These are phyloP conservation scores for Monosporozyma solicola DNA, from an alignment of 805 yeast species.

Conservation along the genomic window DNA sequence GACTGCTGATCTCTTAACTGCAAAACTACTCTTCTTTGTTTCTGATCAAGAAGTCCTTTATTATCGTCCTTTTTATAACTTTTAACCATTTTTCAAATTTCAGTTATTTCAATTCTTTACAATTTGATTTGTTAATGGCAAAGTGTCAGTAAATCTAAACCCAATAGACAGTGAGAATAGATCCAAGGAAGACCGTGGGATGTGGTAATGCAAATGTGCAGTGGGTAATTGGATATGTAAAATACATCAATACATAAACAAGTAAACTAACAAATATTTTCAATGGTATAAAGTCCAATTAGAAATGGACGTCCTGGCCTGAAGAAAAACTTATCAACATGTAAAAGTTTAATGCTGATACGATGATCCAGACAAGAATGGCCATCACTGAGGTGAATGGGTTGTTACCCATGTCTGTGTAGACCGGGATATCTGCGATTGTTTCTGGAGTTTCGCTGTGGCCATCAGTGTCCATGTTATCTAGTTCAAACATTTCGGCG, in stretches of 20 bases:
- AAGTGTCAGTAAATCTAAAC: background rate
- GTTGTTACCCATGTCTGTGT: conserved; percentile 36
- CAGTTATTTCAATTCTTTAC: background rate
- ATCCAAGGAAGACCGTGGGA: too few relatives aligned
- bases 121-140: background rate
- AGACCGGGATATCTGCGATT: conserved; percentile 6
- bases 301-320: conserved; percentile 36
- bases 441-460: background rate
- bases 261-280: too few relatives aligned
- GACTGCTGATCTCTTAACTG: too few relatives aligned
- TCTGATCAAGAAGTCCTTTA: background rate
- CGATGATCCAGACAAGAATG: conserved; percentile 55
- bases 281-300: conserved; percentile 2
- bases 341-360: conserved; percentile 62
- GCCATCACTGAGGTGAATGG: conserved; percentile 44
- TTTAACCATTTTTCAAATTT: background rate
- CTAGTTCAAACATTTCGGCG: background rate
- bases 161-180: too few relatives aligned
- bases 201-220: background rate
- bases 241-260: too few relatives aligned
- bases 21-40: background rate
- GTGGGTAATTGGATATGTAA: too few relatives aligned
- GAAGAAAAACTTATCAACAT: conserved; percentile 40
- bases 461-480: background rate
- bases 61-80: background rate